Evolutionary conservation across 257 asterid genomes (phyloP), one percentile per base, ranked within the genome.

Genomic region (Nicotiana noctiflora): DNA sequence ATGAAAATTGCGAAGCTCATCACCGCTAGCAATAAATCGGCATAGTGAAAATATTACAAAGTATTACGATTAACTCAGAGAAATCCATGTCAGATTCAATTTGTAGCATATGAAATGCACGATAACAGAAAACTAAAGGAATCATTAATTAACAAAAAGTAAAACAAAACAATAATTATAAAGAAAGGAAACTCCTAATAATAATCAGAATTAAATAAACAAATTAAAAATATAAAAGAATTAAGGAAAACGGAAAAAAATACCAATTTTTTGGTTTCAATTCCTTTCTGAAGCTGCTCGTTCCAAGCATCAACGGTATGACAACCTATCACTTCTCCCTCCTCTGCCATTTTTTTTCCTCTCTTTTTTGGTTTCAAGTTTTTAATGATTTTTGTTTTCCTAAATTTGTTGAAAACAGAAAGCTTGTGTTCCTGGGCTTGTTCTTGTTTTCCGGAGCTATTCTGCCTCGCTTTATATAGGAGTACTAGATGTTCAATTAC

Each of bases 261-360:
- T 84, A 91, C 91, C 92, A 88, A 83, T 44, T 83, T 86, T 52
- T 89, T 88, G 81, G 84, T 82, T 19, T 82, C 86, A 11, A 79
- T 88, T 18, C 92, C 92, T 79, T 87, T 89, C 83, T 83, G 85
- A 65, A 91, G 83, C 66, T 86, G 90, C 5, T 85, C 87, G 80
- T 70, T 81, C 95, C 93, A 91, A 19, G 82, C 83, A 15, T 85
- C 89, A n/a, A 82, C 3, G 84, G 86, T 86, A 83, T 89, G 93
- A 87, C 92, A 88, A 67, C 83, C 81, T 81, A 91, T 85, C 61
- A 89, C 93, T 10, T 86, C 91, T 85, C 93, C 92, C 5, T 52
- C 64, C 7, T 37, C 19, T 83, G 88, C 82, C 91, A 84, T 85
- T 81, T 75, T 75, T 75, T 6, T 79, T 66, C 64, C 8, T 27